Percentiles rank a stretch among this genome's conserved stretches.
phyloP scores from a whole-genome alignment of 2,329 filamentous ascomycete species.

The Colletotrichum somersetense region DNA sequence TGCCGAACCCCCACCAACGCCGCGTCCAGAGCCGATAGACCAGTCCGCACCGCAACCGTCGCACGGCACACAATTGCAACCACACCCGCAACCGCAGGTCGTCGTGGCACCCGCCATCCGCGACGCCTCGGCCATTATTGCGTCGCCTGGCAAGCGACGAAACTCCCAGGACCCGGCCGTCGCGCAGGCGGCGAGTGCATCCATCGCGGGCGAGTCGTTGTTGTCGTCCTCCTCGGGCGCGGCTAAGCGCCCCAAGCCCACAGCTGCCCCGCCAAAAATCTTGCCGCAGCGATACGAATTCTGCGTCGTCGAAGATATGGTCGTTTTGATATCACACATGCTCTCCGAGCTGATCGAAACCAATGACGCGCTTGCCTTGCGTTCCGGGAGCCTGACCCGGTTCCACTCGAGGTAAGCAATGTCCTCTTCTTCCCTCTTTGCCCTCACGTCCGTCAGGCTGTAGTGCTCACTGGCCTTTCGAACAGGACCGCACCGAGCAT shows the following conservation, averaged over 20 bases:
- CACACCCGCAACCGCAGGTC: slow-evolving; percentile 29
- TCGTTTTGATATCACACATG: slow-evolving; percentile 94
- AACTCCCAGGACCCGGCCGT: slow-evolving; percentile 56
- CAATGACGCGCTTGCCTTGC: slow-evolving; percentile 89
- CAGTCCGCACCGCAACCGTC: slow-evolving; percentile 36
- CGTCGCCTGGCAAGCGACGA: slow-evolving; percentile 58
- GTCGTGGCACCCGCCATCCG: slow-evolving; percentile 26
- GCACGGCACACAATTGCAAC: slow-evolving; percentile 28
- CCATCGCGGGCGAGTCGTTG: slow-evolving; percentile 43
- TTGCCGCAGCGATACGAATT: slow-evolving; percentile 83
- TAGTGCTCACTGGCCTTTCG: slow-evolving; percentile 27
- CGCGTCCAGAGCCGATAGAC: slow-evolving; percentile 42
- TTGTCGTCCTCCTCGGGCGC: slow-evolving; percentile 41
- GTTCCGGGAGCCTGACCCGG: slow-evolving; percentile 87
- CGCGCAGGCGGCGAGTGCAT: slow-evolving; percentile 39
- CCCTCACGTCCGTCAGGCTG: slow-evolving; percentile 24
- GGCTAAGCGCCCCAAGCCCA: slow-evolving; percentile 67
- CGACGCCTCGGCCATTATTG: slow-evolving; percentile 40
- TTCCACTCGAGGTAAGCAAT: slow-evolving; percentile 87
- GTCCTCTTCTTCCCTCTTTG: slow-evolving; percentile 15
- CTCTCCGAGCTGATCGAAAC: slow-evolving; percentile 92
- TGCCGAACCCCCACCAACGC: slow-evolving; percentile 43
- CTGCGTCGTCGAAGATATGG: slow-evolving; percentile 87
- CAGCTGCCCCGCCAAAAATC: slow-evolving; percentile 65
- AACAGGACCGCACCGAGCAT: slow-evolving; percentile 82